phyloP scores from a whole-genome alignment of 805 yeast species.

The Saccharomyces eubayanus region DNA sequence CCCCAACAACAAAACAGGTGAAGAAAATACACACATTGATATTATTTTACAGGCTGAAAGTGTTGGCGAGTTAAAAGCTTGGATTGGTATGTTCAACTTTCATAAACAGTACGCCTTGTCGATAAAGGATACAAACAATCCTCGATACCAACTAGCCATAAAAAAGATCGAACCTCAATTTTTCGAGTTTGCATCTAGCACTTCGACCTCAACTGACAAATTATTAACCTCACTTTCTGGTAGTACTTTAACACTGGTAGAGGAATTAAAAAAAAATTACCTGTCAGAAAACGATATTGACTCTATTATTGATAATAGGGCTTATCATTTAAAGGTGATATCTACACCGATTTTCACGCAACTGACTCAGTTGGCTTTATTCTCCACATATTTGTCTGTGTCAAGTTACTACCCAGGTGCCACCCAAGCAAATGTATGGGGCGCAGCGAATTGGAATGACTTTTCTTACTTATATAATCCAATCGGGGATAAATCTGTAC shows the following conservation, averaged over 20 bases:
- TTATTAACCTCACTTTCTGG: conserved; percentile 11
- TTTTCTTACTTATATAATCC: conserved; percentile 31
- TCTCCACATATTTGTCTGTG: conserved; percentile 51
- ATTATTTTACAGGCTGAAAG: conserved; percentile 68
- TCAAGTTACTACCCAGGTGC: conserved; percentile 66
- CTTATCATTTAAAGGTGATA: conserved; percentile 29
- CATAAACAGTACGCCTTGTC: conserved; percentile 40
- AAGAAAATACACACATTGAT: conserved; percentile 29
- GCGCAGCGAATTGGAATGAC: conserved; percentile 76
- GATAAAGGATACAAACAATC: conserved; percentile 25
- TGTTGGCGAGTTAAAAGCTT: conserved; percentile 53
- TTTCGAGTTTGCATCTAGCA: conserved; percentile 57
- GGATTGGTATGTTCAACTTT: conserved; percentile 64
- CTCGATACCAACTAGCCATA: conserved; percentile 37
- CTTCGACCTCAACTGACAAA: conserved; percentile 43
- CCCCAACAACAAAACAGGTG: conserved; percentile 2
- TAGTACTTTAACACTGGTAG: conserved; percentile 16
- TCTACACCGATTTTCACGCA: conserved; percentile 66
- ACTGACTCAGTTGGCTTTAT: conserved; percentile 54
- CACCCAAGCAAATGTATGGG: conserved; percentile 82
- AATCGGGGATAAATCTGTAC: conserved; percentile 6
- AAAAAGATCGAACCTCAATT: conserved; percentile 59
- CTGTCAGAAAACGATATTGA: conserved; percentile 13
- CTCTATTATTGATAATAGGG: conserved; percentile 16
- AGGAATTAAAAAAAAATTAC: conserved; percentile 23